phyloP scores from a whole-genome alignment of 345 rosid genomes.

The Eutrema yunnanense region DNA sequence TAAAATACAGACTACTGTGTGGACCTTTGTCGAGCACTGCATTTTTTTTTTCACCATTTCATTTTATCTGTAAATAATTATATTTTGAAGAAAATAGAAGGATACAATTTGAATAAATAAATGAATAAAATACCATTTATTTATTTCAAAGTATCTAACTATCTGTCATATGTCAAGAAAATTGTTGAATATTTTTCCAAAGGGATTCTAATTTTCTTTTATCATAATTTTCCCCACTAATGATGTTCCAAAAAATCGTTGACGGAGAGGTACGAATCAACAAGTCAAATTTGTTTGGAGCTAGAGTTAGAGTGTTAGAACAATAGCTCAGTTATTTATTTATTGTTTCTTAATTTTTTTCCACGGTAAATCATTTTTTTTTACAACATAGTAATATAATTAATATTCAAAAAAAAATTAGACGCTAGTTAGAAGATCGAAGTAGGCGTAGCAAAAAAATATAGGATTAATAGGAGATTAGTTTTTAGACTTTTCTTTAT shows the following conservation, averaged over 20 bases:
- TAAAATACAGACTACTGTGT: neutral
- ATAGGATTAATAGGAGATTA: no score
- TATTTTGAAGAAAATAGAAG: neutral
- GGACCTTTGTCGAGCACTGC: constrained; percentile 12
- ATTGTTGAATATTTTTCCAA: neutral
- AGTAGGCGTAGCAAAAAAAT: no score
- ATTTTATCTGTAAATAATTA: no score
- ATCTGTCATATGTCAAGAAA: neutral
- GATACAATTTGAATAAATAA: neutral
- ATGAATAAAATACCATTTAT: neutral
- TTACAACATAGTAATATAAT: no score
- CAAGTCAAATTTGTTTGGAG: constrained; percentile 8
- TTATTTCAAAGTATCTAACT: neutral
- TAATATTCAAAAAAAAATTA: no score
- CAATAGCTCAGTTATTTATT: neutral
- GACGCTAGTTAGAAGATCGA: no score
- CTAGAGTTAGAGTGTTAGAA: neutral
- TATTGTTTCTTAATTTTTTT: neutral
- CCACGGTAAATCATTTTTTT: neutral
- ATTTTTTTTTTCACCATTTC: neutral
- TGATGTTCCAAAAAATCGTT: neutral
- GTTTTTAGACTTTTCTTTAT: no score
- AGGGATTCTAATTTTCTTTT: neutral
- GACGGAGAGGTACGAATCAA: no score
- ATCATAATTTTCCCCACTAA: constrained; percentile 5